Evolutionary conservation across 1,139 yeast species (phyloP), one percentile per base, ranked within the genome.

Genomic region (Taiozyma sp.): DNA sequence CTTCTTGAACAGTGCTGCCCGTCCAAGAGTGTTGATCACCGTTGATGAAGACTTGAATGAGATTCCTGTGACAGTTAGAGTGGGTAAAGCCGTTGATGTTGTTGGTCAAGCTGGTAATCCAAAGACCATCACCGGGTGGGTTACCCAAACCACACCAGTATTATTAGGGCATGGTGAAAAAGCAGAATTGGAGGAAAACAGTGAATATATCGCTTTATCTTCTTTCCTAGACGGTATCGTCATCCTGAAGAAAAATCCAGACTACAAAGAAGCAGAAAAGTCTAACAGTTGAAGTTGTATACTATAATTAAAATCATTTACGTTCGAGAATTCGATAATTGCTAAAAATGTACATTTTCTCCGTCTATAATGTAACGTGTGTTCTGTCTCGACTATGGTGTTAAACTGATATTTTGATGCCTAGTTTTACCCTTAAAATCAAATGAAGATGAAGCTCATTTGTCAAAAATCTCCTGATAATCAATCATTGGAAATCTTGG

Each of bases 41-140:
- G 87, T 95, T 47, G 97, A 92, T 68, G 97, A 92, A 67, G 82
- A 87, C 30, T 80, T 93, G 67, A 75, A 76, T 54, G 78, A 84
- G 59, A 73, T 93, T 59, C 93, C 93, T 75, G 98, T 93, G 13
- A 93, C 91, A 62, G 99, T 93, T 9, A 83, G 99, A 66, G 98
- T 95, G 41, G 99, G 99, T 58, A 97, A 93, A 73, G 98, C 99
- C 6, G 99, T 95, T 45, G 99, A 95, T 68, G 90, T 92, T 45
- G 98, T 95, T 55, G 99, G 99, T 39, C 98, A 92, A 70, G 99
- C 98, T 0, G 99, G 99, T 74, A 90, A 90, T 64, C 99, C 99
- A 43, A 93, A 93, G 75, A 92, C 97, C 28, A 95, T 95, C 48
- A 95, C 99, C 6, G 99, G 99, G 43, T 95, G 99, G 99, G 98